Conservation (phyloP, 768 basidiomycete genomes). For the Mycena vitilis region DNA sequence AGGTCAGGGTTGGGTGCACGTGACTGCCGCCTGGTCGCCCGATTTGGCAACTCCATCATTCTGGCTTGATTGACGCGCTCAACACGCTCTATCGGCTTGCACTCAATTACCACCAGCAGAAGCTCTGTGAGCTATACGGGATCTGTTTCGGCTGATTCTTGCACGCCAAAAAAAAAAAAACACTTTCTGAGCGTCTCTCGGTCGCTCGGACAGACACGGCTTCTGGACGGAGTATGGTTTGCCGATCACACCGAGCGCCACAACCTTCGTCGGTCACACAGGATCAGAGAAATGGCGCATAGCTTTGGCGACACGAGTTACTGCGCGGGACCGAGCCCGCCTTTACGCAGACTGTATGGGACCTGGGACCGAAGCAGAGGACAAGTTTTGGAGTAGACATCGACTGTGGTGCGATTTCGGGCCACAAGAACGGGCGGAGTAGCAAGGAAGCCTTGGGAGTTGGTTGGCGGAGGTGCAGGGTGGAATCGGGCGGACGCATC, state of each 20-base stretch:
- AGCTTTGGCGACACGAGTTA: constrained; percentile 5
- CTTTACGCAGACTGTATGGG: constrained; percentile 4
- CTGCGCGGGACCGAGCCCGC: constrained; percentile 22
- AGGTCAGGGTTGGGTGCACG: not conserved
- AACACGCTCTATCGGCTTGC: not conserved
- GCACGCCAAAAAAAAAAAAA: not conserved
- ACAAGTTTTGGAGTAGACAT: constrained; percentile 11
- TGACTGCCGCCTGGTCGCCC: not conserved
- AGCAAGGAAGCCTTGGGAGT: not conserved
- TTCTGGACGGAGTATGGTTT: not conserved
- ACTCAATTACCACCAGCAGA: not conserved
- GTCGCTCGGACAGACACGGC: constrained; percentile 1
- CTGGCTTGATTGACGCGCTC: not conserved
- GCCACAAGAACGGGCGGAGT: constrained; percentile 12
- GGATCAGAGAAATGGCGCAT: constrained; percentile 28
- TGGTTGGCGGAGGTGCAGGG: not conserved
- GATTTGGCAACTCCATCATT: not conserved
- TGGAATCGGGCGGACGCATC: constrained; percentile 15
- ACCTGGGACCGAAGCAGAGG: constrained; percentile 15
- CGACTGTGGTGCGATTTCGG: constrained; percentile 13
- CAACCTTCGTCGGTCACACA: not conserved
- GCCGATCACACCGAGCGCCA: constrained; percentile 6
- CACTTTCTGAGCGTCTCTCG: constrained; percentile 22
- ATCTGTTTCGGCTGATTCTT: not conserved
- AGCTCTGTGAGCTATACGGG: not conserved